These are phyloP conservation scores for Aspergillus ochraceus DNA, from an alignment of 2,329 filamentous ascomycete genomes.

Conservation along the genomic window DNA sequence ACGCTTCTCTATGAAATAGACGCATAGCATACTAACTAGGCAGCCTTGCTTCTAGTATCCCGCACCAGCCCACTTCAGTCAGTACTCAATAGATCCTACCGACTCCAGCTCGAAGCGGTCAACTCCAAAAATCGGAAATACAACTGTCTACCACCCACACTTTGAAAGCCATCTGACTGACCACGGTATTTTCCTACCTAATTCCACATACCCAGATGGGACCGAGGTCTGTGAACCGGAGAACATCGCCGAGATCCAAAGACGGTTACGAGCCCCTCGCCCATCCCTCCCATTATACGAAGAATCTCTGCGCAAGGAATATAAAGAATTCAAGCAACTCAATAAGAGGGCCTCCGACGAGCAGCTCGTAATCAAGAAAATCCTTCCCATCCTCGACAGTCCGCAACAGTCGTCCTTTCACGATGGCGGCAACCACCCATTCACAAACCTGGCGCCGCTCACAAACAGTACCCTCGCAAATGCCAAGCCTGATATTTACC, in stretches of 20 bases:
- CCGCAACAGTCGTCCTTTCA: neutral
- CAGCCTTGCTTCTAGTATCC: neutral
- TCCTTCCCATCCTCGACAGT: neutral
- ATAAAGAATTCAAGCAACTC: neutral
- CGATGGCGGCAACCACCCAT: neutral
- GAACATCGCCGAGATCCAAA: constrained; percentile 4
- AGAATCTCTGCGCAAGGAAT: neutral
- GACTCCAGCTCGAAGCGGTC: neutral
- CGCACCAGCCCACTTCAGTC: neutral
- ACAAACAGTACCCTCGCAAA: neutral
- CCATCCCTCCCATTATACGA: neutral
- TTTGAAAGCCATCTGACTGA: neutral
- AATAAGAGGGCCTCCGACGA: neutral
- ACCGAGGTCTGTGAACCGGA: neutral
- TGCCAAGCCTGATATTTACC: neutral
- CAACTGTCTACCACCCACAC: neutral
- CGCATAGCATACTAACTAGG: neutral
- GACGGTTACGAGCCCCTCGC: neutral
- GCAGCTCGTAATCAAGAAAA: neutral
- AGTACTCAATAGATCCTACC: neutral
- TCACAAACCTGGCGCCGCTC: neutral
- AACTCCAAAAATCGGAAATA: neutral
- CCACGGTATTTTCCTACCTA: neutral
- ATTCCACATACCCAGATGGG: neutral
- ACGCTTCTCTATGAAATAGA: neutral